Conservation (phyloP, 2,329 filamentous ascomycete species). For the Botrytis byssoidea region DNA sequence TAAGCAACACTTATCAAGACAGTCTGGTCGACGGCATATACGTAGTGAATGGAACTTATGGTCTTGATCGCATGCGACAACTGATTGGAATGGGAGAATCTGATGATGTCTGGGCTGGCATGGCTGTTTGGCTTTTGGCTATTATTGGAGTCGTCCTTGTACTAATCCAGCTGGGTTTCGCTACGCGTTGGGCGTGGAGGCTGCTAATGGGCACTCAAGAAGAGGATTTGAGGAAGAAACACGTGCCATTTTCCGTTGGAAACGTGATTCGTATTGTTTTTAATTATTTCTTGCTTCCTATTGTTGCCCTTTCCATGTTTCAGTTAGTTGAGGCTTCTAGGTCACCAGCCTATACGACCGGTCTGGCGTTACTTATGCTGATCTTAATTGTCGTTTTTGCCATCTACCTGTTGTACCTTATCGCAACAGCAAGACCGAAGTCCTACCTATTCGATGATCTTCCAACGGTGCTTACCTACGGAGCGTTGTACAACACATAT, state of each 20-base stretch:
- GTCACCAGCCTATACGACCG: conserved; percentile 70
- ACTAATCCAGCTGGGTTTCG: conserved; percentile 74
- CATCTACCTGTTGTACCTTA: conserved; percentile 76
- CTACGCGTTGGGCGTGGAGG: conserved; percentile 72
- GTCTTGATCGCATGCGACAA: conserved; percentile 75
- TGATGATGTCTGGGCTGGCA: conserved; percentile 87
- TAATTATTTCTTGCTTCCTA: conserved; percentile 87
- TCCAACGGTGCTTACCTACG: conserved; percentile 83
- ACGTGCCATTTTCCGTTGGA: conserved; percentile 80
- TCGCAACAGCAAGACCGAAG: conserved; percentile 76
- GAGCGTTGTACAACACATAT: conserved; percentile 95
- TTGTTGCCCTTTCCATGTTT: conserved; percentile 84
- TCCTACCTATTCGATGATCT: conserved; percentile 92
- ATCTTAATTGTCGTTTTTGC: conserved; percentile 70
- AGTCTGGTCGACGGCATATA: conserved; percentile 85
- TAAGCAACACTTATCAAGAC: conserved; percentile 64
- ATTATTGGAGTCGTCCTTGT: conserved; percentile 68
- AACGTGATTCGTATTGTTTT: conserved; percentile 83
- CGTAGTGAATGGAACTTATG: conserved; percentile 71
- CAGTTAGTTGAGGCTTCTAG: conserved; percentile 74
- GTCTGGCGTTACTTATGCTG: conserved; percentile 71
- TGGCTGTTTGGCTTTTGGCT: conserved; percentile 85
- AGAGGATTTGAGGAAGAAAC: conserved; percentile 87
- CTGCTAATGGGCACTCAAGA: conserved; percentile 69
- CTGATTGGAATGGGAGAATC: conserved; percentile 75